phyloP scores from a whole-genome alignment of 208 protist species.

The Acanthamoeba lenticulata region DNA sequence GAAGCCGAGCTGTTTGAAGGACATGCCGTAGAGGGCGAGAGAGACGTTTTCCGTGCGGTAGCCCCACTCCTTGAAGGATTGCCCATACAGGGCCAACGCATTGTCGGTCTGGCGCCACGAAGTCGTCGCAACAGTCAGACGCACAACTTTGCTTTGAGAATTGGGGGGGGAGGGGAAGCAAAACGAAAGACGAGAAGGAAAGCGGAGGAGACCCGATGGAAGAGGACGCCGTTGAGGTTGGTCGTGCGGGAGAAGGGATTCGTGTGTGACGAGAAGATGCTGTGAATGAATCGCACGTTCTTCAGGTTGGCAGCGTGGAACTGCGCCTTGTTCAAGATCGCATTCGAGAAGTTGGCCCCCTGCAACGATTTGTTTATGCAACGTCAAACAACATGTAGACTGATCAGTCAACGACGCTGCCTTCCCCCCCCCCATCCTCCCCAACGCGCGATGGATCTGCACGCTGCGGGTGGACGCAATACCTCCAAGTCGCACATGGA shows the following conservation, averaged over 20 bases:
- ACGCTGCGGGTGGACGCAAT: not conserved
- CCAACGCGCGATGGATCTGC: no score
- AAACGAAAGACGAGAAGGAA: not conserved
- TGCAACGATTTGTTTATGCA: not conserved
- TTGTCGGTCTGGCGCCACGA: conserved; percentile 6
- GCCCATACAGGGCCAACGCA: conserved; percentile 44
- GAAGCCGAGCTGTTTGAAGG: conserved; percentile 55
- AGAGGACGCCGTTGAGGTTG: conserved; percentile 53
- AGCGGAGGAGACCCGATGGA: not conserved
- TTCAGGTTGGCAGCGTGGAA: conserved; percentile 46
- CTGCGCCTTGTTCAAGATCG: conserved; percentile 60
- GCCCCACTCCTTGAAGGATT: conserved; percentile 62
- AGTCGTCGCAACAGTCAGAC: not conserved
- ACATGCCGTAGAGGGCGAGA: conserved; percentile 51
- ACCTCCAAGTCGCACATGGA: conserved; percentile 52
- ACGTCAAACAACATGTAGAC: not conserved
- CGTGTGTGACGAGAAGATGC: conserved; percentile 61
- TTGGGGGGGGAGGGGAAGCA: not conserved
- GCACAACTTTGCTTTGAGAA: not conserved
- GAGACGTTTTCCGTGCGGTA: conserved; percentile 58
- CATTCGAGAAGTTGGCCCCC: conserved; percentile 57
- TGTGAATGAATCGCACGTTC: conserved; percentile 61
- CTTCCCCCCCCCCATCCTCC: no score
- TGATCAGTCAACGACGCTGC: not conserved
- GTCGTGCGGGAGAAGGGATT: conserved; percentile 56